phyloP scores from a whole-genome alignment of 768 basidiomycete species.

The Tricholoma terreum region DNA sequence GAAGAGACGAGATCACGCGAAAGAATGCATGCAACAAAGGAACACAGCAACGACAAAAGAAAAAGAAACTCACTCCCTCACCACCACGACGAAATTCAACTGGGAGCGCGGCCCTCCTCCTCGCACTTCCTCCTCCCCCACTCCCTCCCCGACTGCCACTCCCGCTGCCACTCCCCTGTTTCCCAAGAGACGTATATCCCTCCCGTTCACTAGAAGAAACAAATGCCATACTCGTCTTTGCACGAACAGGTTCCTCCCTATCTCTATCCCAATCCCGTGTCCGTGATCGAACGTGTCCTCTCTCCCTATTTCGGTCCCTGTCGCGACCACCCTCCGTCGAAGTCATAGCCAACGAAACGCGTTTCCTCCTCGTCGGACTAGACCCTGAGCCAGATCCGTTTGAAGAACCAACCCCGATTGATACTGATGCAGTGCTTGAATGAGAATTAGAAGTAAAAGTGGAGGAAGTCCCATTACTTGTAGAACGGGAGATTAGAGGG shows the following conservation, averaged over 20 bases:
- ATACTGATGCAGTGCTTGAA: not conserved
- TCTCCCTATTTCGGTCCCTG: not conserved
- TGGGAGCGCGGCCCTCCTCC: slow-evolving; percentile 41
- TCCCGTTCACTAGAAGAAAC: not conserved
- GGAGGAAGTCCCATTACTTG: not conserved
- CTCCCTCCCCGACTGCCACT: not conserved
- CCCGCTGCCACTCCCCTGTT: slow-evolving; percentile 39
- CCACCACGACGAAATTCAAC: slow-evolving; percentile 38
- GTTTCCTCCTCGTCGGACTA: slow-evolving; percentile 9
- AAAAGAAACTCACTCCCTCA: slow-evolving; percentile 5
- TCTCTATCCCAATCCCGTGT: slow-evolving; percentile 12
- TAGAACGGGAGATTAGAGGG: slow-evolving; percentile 17
- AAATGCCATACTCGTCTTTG: not conserved
- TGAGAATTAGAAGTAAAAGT: not conserved
- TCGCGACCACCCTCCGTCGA: not conserved
- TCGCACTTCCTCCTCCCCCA: slow-evolving; percentile 19
- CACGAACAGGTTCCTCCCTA: slow-evolving; percentile 8
- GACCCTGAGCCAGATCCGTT: slow-evolving; percentile 6
- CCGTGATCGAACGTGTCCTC: slow-evolving; percentile 7
- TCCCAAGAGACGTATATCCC: slow-evolving; percentile 52
- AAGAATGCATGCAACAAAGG: not conserved
- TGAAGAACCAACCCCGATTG: not conserved
- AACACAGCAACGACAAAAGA: not conserved
- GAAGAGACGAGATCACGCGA: not conserved
- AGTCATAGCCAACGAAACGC: slow-evolving; percentile 6